Conservation (phyloP, 2,329 filamentous ascomycete species). For the Pseudopithomyces chartarum region DNA sequence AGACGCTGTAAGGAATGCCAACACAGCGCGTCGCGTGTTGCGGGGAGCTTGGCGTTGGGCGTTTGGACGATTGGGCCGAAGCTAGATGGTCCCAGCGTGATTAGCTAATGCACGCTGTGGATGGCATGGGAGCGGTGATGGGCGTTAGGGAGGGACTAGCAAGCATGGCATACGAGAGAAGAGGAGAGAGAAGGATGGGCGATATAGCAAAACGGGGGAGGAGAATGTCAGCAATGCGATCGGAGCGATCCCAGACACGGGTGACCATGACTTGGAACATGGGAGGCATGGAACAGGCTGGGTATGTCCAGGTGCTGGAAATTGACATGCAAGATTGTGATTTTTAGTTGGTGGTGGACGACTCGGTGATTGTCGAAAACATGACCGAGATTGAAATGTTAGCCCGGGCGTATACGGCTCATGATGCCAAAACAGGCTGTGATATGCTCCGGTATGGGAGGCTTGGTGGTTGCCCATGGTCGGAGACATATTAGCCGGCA, state of each 20-base stretch:
- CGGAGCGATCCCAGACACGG: too few relatives aligned
- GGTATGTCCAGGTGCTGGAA: too few relatives aligned
- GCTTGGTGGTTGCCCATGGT: not conserved
- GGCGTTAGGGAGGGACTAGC: not conserved
- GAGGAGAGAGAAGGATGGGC: not conserved
- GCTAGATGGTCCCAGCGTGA: not conserved
- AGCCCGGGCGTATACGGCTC: too few relatives aligned
- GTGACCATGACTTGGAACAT: too few relatives aligned
- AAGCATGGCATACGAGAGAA: not conserved
- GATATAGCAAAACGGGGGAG: not conserved
- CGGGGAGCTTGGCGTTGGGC: slow-evolving; percentile 7
- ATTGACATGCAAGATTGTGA: too few relatives aligned
- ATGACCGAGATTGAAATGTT: not conserved
- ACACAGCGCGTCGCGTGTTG: not conserved
- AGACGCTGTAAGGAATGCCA: not conserved
- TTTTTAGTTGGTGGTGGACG: too few relatives aligned
- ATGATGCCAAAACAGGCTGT: too few relatives aligned
- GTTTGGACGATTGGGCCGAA: not conserved
- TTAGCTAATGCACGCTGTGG: not conserved
- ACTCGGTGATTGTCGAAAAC: not conserved
- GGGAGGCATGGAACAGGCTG: too few relatives aligned
- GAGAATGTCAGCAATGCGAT: not conserved
- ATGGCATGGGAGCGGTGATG: not conserved
- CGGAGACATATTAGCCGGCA: not conserved
- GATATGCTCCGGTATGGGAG: not conserved